phyloP scores from a whole-genome alignment of 75 land plant species.

The Picea glauca region DNA sequence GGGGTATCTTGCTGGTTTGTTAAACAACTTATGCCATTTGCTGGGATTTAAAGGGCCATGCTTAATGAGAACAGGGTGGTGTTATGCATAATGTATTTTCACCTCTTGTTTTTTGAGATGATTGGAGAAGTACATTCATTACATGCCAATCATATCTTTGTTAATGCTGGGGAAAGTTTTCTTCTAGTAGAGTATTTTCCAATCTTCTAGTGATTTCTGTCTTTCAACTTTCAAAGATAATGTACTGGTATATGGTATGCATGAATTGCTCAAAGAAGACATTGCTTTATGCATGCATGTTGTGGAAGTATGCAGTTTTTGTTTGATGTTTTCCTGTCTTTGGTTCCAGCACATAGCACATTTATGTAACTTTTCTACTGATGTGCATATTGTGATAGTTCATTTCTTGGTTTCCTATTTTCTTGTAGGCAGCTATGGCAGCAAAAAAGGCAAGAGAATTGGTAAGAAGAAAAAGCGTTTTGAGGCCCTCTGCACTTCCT shows the following conservation, averaged over 20 bases:
- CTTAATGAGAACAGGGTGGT: too few species aligned
- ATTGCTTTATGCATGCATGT: neutral
- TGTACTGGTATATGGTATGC: neutral
- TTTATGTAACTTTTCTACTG: neutral
- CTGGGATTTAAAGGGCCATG: too few species aligned
- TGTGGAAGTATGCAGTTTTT: neutral
- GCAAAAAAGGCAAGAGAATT: slow-evolving; percentile 96
- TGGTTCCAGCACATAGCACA: neutral
- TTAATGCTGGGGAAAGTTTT: neutral
- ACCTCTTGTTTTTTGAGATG: too few species aligned
- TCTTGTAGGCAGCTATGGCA: slow-evolving; percentile 87
- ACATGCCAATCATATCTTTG: too few species aligned
- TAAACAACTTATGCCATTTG: too few species aligned
- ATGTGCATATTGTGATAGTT: neutral
- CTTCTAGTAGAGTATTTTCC: neutral
- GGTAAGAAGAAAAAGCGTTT: slow-evolving; percentile 85
- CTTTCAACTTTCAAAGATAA: neutral
- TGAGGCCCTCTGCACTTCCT: slow-evolving; percentile 82
- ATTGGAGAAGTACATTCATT: too few species aligned
- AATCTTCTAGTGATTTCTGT: neutral
- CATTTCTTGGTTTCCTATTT: neutral
- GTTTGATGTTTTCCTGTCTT: neutral
- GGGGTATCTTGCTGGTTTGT: too few species aligned
- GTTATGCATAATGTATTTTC: too few species aligned
- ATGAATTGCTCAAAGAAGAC: neutral